A percentile compares a stretch with the other conserved stretches of the same genome.
Conservation (phyloP, 2,329 filamentous ascomycete genomes). For the Grosmannia penicillata region DNA sequence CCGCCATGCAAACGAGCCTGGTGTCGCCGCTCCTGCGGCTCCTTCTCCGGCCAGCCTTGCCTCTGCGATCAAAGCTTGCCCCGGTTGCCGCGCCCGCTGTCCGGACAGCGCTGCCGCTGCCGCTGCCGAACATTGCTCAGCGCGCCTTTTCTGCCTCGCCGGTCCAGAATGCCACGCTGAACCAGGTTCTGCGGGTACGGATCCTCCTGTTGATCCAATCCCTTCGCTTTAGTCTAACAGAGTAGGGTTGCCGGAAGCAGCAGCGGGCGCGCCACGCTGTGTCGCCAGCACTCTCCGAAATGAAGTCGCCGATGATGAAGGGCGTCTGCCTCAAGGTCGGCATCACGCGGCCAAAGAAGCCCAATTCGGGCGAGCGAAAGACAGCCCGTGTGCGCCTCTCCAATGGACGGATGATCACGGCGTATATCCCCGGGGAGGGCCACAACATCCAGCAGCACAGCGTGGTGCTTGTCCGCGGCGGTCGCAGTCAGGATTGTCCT, state of each 20-base stretch:
- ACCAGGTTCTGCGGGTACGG: conserved; percentile 50
- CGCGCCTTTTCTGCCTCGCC: conserved; percentile 27
- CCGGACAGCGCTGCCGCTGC: conserved; percentile 6
- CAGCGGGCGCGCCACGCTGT: conserved; percentile 74
- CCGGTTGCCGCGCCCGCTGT: not conserved
- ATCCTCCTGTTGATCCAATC: not conserved
- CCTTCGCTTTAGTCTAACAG: not conserved
- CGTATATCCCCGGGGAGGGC: conserved; percentile 93
- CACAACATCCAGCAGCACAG: conserved; percentile 99
- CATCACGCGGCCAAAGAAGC: conserved; percentile 93
- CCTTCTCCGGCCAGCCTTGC: conserved; percentile 16
- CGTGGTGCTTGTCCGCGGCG: conserved; percentile 89
- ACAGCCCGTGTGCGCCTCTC: conserved; percentile 83
- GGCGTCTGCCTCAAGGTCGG: conserved; percentile 92
- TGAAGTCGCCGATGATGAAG: conserved; percentile 68
- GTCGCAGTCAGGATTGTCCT: conserved; percentile 89
- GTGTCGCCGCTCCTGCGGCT: conserved; percentile 20
- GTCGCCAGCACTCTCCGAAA: conserved; percentile 65
- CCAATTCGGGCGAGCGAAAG: conserved; percentile 94
- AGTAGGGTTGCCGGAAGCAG: conserved; percentile 57
- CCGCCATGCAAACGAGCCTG: conserved; percentile 14
- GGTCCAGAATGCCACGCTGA: conserved; percentile 46
- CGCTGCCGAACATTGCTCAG: not conserved
- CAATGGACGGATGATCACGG: conserved; percentile 73
- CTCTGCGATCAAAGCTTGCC: conserved; percentile 13